phyloP scores from a whole-genome alignment of 306 rosid species.

The Inga oerstediana region DNA sequence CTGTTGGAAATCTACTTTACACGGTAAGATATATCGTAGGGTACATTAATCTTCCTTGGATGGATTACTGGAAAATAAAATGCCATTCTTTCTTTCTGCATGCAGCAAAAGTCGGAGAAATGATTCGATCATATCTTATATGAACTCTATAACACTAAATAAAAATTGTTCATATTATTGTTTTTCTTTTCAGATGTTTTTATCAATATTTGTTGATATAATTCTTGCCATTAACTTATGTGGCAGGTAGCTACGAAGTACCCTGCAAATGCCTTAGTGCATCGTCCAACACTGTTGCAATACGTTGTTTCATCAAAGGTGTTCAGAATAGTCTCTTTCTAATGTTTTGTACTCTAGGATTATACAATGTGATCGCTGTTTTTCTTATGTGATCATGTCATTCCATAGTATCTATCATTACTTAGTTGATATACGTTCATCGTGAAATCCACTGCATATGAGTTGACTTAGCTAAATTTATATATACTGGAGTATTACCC shows the following conservation, averaged over 20 bases:
- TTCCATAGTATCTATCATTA: conserved; percentile 11
- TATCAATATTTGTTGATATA: not conserved
- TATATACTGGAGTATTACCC: not conserved
- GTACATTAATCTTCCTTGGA: not conserved
- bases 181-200: not conserved
- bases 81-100: not conserved
- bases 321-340: not conserved
- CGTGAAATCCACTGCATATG: not conserved
- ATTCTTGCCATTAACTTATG: conserved; percentile 15
- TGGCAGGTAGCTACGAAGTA: conserved; percentile 90
- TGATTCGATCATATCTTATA: not conserved
- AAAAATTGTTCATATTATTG: not conserved
- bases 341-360: conserved; percentile 7
- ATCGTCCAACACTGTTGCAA: conserved; percentile 69
- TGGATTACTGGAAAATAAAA: not conserved
- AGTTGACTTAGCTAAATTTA: conserved; percentile 8
- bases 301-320: conserved; percentile 82
- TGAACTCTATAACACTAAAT: not conserved
- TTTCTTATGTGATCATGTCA: not conserved
- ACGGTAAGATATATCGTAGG: conserved; percentile 49
- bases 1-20: conserved; percentile 85
- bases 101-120: not conserved
- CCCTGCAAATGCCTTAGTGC: conserved; percentile 79
- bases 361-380: not conserved
- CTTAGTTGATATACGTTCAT: not conserved